Percentiles rank a stretch among this genome's conserved stretches.
Evolutionary conservation across 164 flowering plant species (phyloP).

Genomic region (Annona cherimola): DNA sequence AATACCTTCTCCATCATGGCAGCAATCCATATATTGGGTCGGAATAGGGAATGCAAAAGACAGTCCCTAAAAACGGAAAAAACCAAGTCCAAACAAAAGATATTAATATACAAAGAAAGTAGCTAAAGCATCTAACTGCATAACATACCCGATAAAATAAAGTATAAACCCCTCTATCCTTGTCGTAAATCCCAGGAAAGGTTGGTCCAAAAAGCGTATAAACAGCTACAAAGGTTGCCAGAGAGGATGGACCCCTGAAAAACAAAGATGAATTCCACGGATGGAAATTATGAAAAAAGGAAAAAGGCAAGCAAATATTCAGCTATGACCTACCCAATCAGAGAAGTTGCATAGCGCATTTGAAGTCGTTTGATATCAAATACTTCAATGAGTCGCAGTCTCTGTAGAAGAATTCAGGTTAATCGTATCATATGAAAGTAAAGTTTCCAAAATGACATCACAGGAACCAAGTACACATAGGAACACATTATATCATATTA

Average conservation of each 20-base stretch:
- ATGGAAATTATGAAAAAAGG: not conserved
- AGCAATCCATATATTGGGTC: constrained; percentile 72
- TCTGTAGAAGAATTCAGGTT: constrained; percentile 32
- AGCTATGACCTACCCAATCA: constrained; percentile 68
- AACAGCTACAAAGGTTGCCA: constrained; percentile 95
- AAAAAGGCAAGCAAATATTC: constrained; percentile 1
- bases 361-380: constrained; percentile 93
- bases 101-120: not conserved
- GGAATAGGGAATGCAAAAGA: constrained; percentile 98
- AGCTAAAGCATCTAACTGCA: not conserved
- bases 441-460: not conserved
- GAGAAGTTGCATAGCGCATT: constrained; percentile 85
- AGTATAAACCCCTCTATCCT: constrained; percentile 83
- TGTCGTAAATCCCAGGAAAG: constrained; percentile 89
- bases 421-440: not conserved
- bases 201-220: constrained; percentile 98
- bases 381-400: constrained; percentile 88
- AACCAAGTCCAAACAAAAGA: not conserved
- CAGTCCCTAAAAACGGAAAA: constrained; percentile 47
- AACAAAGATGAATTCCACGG: constrained; percentile 6
- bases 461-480: not conserved
- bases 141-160: constrained; percentile 78
- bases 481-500: not conserved
- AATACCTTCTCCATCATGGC: constrained; percentile 82
- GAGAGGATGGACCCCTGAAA: constrained; percentile 79